Evolutionary conservation across 1,139 yeast genomes (phyloP).

Genomic region (Taiozyma sp.): DNA sequence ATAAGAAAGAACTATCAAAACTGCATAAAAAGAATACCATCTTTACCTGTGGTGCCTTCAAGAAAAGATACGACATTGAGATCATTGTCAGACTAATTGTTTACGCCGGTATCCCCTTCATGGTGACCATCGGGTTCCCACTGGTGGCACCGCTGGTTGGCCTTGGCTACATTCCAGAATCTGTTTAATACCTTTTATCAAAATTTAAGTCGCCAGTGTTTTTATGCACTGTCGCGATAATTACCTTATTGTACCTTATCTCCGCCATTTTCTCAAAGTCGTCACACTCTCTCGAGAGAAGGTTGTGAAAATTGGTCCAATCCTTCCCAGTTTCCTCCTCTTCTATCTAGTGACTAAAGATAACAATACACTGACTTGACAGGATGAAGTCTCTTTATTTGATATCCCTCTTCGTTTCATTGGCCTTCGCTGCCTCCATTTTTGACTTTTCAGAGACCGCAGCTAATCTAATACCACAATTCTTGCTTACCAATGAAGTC

Average conservation of each 20-base stretch:
- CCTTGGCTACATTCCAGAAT: constrained; percentile 9
- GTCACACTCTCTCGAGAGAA: neutral
- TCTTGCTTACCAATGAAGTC: neutral
- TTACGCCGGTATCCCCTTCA: constrained; percentile 63
- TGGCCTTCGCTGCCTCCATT: constrained; percentile 12
- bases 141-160: constrained; percentile 17
- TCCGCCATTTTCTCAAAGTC: neutral
- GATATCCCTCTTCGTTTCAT: constrained; percentile 5
- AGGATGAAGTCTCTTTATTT: constrained; percentile 9
- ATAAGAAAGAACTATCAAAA: constrained; percentile 17
- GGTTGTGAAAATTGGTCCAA: neutral
- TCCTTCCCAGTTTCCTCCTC: neutral
- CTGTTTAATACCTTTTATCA: neutral
- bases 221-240: neutral
- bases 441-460: constrained; percentile 4
- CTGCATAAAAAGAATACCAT: constrained; percentile 14
- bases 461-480: neutral
- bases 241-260: neutral
- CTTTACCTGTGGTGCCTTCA: constrained; percentile 24
- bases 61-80: constrained; percentile 57
- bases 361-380: neutral
- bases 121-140: constrained; percentile 42
- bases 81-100: constrained; percentile 67
- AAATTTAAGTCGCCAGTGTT: neutral
- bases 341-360: neutral